These are phyloP conservation scores for Chlamydomonas schloesseri DNA, from an alignment of 139 green algal species.

Conservation along the genomic window DNA sequence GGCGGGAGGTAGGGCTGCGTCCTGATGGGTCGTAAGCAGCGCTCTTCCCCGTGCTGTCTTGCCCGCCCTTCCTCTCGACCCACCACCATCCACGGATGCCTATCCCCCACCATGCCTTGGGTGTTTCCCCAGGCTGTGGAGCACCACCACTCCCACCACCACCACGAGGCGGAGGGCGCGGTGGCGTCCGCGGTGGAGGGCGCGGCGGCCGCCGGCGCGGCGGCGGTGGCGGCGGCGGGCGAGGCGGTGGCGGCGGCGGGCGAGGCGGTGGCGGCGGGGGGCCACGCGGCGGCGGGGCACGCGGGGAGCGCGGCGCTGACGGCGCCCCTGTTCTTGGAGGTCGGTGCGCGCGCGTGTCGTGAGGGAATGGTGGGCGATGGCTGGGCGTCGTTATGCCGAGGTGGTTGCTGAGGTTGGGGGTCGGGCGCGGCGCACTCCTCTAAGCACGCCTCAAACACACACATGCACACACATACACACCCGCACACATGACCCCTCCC, in stretches of 20 bases:
- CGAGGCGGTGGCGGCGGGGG: background rate
- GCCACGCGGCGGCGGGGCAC: background rate
- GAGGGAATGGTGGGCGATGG: background rate
- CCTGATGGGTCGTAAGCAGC: too few species aligned
- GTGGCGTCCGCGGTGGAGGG: background rate
- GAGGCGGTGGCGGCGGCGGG: background rate
- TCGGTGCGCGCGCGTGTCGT: too few species aligned
- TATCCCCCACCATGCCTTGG: too few species aligned
- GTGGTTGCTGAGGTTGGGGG: too few species aligned
- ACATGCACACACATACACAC: too few species aligned
- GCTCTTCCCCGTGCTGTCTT: too few species aligned
- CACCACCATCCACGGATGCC: too few species aligned
- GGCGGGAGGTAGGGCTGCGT: too few species aligned
- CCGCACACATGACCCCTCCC: background rate
- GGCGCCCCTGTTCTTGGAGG: background rate
- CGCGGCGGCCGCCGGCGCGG: too few species aligned
- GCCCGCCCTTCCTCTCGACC: background rate
- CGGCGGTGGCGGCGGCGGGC: background rate
- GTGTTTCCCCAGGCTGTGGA: conserved; percentile 26
- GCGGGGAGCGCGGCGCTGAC: too few species aligned
- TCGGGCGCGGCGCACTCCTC: too few species aligned
- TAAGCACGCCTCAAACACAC: too few species aligned
- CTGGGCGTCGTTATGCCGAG: background rate
- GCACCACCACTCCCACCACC: background rate
- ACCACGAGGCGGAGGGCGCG: background rate